Conservation (phyloP, 2,329 filamentous ascomycete species). For the Penicillium fuscoglaucum region DNA sequence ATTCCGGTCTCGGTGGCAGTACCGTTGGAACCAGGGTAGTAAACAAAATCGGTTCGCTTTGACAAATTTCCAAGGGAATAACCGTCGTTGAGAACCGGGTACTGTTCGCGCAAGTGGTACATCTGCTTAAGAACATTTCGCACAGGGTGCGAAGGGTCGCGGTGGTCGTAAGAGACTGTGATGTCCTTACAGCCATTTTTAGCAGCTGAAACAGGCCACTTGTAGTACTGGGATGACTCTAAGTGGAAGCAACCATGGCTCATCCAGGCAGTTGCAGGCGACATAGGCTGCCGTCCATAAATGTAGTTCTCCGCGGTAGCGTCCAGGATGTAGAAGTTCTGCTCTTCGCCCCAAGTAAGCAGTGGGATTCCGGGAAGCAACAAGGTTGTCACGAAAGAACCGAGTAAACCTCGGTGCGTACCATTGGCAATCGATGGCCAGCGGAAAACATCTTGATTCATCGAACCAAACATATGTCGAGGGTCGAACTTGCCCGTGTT, state of each 20-base stretch:
- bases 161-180: slow-evolving; percentile 58
- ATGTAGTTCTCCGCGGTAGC: slow-evolving; percentile 65
- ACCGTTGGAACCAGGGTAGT: slow-evolving; percentile 54
- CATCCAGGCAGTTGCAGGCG: slow-evolving; percentile 61
- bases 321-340: slow-evolving; percentile 63
- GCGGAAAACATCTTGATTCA: slow-evolving; percentile 66
- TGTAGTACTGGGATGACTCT: slow-evolving; percentile 56
- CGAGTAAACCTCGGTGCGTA: slow-evolving; percentile 58
- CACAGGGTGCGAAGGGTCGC: slow-evolving; percentile 62
- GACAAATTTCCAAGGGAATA: slow-evolving; percentile 56
- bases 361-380: slow-evolving; percentile 62
- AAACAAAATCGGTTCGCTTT: slow-evolving; percentile 53
- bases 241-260: slow-evolving; percentile 63
- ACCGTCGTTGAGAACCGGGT: slow-evolving; percentile 61
- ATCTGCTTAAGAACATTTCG: slow-evolving; percentile 62
- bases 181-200: slow-evolving; percentile 58
- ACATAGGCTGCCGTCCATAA: slow-evolving; percentile 64
- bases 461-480: slow-evolving; percentile 63
- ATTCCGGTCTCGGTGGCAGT: slow-evolving; percentile 58
- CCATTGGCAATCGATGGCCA: slow-evolving; percentile 60
- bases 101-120: slow-evolving; percentile 60
- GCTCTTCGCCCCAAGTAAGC: slow-evolving; percentile 65
- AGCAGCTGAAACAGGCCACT: slow-evolving; percentile 58
- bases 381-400: slow-evolving; percentile 59
- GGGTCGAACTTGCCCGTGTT: slow-evolving; percentile 64